Percentiles rank a stretch among this genome's conserved stretches.
These are phyloP conservation scores for Colletotrichum viniferum DNA, from an alignment of 2,329 filamentous ascomycete species.

Conservation along the genomic window DNA sequence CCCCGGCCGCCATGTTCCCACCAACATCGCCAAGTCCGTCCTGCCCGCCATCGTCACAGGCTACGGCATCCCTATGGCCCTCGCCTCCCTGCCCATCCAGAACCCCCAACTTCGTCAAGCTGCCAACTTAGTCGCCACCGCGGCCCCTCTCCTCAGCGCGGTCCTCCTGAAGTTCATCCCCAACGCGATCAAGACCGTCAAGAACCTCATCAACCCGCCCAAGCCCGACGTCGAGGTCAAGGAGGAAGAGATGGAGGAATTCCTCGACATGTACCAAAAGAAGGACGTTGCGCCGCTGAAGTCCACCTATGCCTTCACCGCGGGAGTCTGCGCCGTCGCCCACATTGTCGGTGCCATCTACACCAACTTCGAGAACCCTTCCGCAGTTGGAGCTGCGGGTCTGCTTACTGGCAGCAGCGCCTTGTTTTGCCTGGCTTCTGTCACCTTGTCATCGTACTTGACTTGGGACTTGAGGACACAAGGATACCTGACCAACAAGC, in stretches of 20 bases:
- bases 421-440: neutral
- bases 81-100: neutral
- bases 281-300: neutral
- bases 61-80: neutral
- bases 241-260: neutral
- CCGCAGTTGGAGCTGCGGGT: neutral
- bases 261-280: neutral
- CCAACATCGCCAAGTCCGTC: neutral
- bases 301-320: neutral
- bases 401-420: slow-evolving; percentile 13
- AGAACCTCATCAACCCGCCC: neutral
- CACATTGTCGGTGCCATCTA: neutral
- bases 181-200: neutral
- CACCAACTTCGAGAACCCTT: neutral
- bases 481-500: neutral
- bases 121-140: neutral
- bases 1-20: neutral
- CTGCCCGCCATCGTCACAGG: neutral
- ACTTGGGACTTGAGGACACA: neutral
- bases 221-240: neutral
- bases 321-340: neutral
- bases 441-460: neutral
- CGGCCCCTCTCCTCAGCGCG: neutral
- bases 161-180: neutral
- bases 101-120: neutral